Conservation (phyloP, 1,139 yeast species). For the Sugiyamaella novakii region DNA sequence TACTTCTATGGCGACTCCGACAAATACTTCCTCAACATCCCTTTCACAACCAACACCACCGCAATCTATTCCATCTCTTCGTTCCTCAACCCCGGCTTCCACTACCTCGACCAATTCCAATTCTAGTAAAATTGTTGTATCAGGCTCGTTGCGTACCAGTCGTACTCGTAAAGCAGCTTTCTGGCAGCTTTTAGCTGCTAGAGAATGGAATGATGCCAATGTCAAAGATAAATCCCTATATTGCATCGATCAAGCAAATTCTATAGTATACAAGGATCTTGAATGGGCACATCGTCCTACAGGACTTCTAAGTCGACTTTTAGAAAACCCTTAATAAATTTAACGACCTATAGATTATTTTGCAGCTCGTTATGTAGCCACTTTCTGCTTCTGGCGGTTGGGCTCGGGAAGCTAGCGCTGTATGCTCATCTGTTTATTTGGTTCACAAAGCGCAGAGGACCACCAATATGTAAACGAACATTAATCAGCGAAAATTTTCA, state of each 20-base stretch:
- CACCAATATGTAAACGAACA: no score
- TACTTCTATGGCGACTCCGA: background rate
- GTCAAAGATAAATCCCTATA: conserved; percentile 30
- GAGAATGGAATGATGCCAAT: conserved; percentile 58
- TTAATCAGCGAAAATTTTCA: no score
- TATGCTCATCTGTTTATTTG: no score
- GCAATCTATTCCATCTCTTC: background rate
- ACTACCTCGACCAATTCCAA: conserved; percentile 6
- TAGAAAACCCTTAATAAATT: background rate
- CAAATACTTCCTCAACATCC: conserved; percentile 12
- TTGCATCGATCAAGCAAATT: conserved; percentile 35
- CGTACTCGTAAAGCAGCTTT: conserved; percentile 73
- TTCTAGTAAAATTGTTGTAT: conserved; percentile 6
- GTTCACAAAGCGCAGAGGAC: no score
- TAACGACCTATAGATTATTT: background rate
- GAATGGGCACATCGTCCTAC: conserved; percentile 37
- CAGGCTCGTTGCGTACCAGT: conserved; percentile 52
- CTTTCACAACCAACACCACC: conserved; percentile 1
- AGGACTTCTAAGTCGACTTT: conserved; percentile 29
- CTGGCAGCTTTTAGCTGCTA: conserved; percentile 77
- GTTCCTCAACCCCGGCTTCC: conserved; percentile 16
- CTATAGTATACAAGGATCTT: conserved; percentile 28
- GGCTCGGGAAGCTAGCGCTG: no score
- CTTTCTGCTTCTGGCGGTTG: background rate
- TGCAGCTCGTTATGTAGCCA: background rate